Evolutionary conservation across 768 basidiomycete genomes (phyloP), one percentile per base, ranked within the genome.

Genomic region (Lentinula guzmanii): DNA sequence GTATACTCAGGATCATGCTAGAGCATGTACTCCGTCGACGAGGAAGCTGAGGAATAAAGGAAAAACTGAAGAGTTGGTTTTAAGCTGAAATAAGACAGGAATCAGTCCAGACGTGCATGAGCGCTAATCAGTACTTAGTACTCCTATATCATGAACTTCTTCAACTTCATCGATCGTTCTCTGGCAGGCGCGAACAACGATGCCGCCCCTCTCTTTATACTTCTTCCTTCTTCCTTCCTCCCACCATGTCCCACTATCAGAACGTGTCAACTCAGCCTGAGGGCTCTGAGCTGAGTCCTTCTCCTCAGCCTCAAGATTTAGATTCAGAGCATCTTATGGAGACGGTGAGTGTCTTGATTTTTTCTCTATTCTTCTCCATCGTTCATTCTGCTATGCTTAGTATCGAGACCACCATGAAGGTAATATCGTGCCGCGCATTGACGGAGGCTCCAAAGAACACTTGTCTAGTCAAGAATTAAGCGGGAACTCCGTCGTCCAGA

Each of bases 261-360:
- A 62, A 58, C 41, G 57, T 66, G 55, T 66, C 63, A 11, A 48
- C 41, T 5, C 59, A 58, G 57, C 52, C 66, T 34, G 52, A 66
- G 28, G 61, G 51, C 46, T 15, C 28, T 13, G 63, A 64, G 46
- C 60, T 66, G 64, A 11, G 61, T 28, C 35, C 62, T 43, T 56
- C 61, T 28, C 64, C 50, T n/a, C 61, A 60, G 33, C 62, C 48
- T 28, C 48, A 61, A 4, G 62, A 52, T 35, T 58, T 45, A 48
- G 66, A 37, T 21, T 61, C 60, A 41, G 66, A 68, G 10, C 60
- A 58, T 24, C 58, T 67, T 11, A 63, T 66, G 37, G 63, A 67
- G 60, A 66, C 66, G 65, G 66, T 67, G 15, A 45, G 46, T 33
- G 16, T 15, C 3, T n/a, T 8, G 16, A n/a, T 28, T 58, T 58